Evolutionary conservation across 2,329 filamentous ascomycete genomes (phyloP), one percentile per base, ranked within the genome.

Genomic region (Cryphonectria japonica): DNA sequence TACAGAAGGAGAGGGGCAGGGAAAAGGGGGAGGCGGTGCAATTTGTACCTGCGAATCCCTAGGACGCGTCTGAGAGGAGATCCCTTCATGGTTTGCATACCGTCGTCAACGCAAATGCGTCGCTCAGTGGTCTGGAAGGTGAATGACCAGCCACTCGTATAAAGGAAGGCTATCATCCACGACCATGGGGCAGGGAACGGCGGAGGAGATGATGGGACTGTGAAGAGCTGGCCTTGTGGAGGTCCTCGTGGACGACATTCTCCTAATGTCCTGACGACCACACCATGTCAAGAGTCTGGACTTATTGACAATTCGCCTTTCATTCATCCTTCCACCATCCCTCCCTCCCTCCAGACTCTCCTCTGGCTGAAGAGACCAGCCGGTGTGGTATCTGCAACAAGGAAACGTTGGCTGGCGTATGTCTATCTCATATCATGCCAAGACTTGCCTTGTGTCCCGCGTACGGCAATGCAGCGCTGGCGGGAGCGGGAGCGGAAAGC

Each of bases 1-100:
- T 82, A 32, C 79, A 78, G 37, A 85, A 82, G 78, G 82, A 85
- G 69, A 82, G 82, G 74, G 84, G 85, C 26, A 82, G 83, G 74
- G 76, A 75, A 2, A 77, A 76, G n/a, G 85, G 85, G 0, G 80
- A 81, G 37, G 77, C 81, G 1, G 79, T 89, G 0, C 85, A 87
- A 22, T 89, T 89, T 79, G 86, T 88, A 26, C 69, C 81, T 3
- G 77, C 80, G 9, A 75, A 73, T 34, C 69, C 74, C 26, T 70
- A 67, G 64, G 32, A 14, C 13, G 34, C 34, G 54, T 50, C 16
- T 32, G 14, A 65, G 32, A 34, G 43, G 26, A 16, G 14, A 13
- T 13, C 52, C 13, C 11, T 29, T 6, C 11, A 32, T 29, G 13
- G 29, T 29, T 32, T 26, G 52, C 13, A 29, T 29, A 32, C 29